A percentile compares a stretch with the other conserved stretches of the same genome.
Conservation (phyloP, 441 rosid species). For the Theobroma grandiflorum region DNA sequence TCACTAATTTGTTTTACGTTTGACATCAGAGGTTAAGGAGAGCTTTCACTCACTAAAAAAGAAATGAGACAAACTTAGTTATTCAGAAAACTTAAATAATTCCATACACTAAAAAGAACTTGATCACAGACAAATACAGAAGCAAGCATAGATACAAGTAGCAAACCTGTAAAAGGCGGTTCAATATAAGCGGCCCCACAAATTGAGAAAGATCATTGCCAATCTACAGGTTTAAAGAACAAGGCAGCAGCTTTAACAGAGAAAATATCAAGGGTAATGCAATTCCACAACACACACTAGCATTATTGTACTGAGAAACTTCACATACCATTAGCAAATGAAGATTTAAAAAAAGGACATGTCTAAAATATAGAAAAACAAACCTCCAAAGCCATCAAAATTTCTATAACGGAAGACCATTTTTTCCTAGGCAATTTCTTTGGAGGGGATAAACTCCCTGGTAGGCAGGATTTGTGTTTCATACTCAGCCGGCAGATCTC, state of each 20-base stretch:
- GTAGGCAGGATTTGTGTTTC: neutral
- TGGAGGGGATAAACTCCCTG: neutral
- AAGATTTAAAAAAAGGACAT: neutral
- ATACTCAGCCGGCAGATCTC: neutral
- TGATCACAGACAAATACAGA: neutral
- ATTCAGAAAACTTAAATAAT: neutral
- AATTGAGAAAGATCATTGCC: conserved; percentile 96
- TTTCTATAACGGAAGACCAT: neutral
- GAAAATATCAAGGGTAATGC: conserved; percentile 8
- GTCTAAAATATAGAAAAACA: conserved; percentile 14
- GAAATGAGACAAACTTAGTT: neutral
- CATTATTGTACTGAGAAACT: conserved; percentile 16
- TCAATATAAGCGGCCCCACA: conserved; percentile 93
- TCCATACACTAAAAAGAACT: neutral
- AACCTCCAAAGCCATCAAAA: conserved; percentile 15
- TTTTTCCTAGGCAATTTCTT: neutral
- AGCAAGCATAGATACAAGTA: conserved; percentile 23
- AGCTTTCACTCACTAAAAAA: conserved; percentile 13
- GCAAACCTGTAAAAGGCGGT: conserved; percentile 86
- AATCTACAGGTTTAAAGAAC: conserved; percentile 53
- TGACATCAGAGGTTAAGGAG: neutral
- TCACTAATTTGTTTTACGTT: neutral
- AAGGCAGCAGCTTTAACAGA: conserved; percentile 19
- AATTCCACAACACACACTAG: conserved; percentile 20
- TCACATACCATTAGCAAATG: neutral